Conservation (phyloP, 1,284 basidiomycete species). For the Exsudoporus floridanus region DNA sequence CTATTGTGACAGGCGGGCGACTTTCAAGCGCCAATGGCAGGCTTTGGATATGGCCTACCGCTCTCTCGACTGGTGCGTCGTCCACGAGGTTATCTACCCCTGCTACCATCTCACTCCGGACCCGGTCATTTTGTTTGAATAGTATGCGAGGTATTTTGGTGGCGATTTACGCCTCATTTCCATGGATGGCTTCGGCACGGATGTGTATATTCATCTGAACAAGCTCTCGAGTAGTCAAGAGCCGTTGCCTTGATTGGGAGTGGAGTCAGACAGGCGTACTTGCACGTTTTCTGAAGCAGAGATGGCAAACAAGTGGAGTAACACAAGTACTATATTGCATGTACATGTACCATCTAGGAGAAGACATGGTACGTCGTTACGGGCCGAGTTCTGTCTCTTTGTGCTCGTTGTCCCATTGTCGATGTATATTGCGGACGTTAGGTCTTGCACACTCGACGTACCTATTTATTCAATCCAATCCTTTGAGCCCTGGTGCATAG, state of each 20-base stretch:
- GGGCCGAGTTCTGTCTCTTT: not conserved
- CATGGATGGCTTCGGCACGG: constrained; percentile 95
- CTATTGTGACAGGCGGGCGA: constrained; percentile 58
- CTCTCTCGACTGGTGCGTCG: constrained; percentile 76
- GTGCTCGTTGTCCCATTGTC: not conserved
- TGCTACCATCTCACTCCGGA: constrained; percentile 1
- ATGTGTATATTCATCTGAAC: constrained; percentile 89
- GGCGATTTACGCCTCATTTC: constrained; percentile 93
- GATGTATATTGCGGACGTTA: not conserved
- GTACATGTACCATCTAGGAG: not conserved
- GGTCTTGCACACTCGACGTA: no score
- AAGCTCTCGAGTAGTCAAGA: constrained; percentile 78
- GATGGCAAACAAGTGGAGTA: not conserved
- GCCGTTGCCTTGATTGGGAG: constrained; percentile 53
- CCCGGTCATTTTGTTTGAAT: constrained; percentile 2
- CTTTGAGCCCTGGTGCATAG: no score
- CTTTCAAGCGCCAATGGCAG: constrained; percentile 98
- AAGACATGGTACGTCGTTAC: not conserved
- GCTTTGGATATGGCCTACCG: constrained; percentile 92
- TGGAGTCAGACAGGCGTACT: not conserved
- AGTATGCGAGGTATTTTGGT: constrained; percentile 95
- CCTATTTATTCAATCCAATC: no score
- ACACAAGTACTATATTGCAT: not conserved
- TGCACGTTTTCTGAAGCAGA: not conserved
- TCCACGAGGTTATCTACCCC: not conserved